A percentile compares a stretch with the other conserved stretches of the same genome.
Conservation (phyloP, 148 eudicot genomes). For the Chenopodium album region DNA sequence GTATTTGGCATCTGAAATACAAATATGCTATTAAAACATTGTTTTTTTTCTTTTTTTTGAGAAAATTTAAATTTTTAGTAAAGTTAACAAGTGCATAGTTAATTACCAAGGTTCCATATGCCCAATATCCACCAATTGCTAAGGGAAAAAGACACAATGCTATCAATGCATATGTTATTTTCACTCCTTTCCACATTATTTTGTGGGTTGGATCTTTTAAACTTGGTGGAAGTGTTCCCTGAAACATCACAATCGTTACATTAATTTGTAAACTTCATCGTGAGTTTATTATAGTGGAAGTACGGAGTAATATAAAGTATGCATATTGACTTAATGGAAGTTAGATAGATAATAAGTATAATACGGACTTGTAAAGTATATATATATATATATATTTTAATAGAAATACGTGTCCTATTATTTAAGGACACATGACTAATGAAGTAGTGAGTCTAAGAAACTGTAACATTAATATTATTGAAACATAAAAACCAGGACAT, state of each 20-base stretch:
- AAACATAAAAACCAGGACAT: too few relatives aligned
- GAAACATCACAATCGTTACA: background rate
- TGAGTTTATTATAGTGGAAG: background rate
- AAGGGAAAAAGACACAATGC: conserved; percentile 54
- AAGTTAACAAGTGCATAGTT: background rate
- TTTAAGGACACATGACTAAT: too few relatives aligned
- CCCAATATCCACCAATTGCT: conserved; percentile 66
- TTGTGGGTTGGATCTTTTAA: conserved; percentile 32
- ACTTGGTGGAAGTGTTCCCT: conserved; percentile 64
- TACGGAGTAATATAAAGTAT: background rate
- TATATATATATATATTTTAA: too few relatives aligned
- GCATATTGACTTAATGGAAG: background rate
- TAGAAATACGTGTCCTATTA: too few relatives aligned
- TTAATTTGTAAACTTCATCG: background rate
- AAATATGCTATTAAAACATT: background rate
- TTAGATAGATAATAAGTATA: background rate
- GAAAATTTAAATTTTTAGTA: background rate
- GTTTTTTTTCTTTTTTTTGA: background rate
- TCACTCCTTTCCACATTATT: conserved; percentile 60
- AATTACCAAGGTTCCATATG: conserved; percentile 52
- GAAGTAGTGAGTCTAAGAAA: too few relatives aligned
- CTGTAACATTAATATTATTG: too few relatives aligned
- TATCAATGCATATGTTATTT: conserved; percentile 36
- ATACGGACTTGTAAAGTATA: too few relatives aligned
- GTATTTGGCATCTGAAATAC: conserved; percentile 18